Base-by-base conservation (phyloP, 768 basidiomycete species). In the Suillus subaureus region DNA sequence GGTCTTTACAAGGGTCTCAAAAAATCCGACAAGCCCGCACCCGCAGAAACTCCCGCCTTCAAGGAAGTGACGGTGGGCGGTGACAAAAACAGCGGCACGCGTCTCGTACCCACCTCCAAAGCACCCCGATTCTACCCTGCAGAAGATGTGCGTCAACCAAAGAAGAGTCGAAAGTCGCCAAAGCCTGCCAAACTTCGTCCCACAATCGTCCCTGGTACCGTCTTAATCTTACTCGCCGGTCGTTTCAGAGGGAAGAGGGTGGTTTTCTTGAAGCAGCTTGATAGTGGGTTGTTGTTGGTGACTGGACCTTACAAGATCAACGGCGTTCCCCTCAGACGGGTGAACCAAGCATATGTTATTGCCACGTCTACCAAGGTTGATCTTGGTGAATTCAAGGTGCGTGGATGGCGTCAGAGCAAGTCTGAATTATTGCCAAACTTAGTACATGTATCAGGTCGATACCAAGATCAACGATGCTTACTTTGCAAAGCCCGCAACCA, bases 321-420 rank as follows among this genome's bases (percentile, higher is more conserved):
- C 81, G 97, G 97, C 78, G 97, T 99, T 55, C 97, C 97, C 72
- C 86, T 99, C 78, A 88, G 96, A 79, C 89, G 97, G 79, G 96
- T 99, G 67, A 97, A 96, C 85, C 97, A 98, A 84, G 95, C 97
- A 63, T 99, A 99, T 78, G 95, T 96, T 68, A 99, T 99, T 75
- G 94, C 97, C 65, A 99, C 97, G 66, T 96, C 96, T 64, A 98
- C 97, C 71, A 94, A 90, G 82, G 80, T 99, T 71, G 92, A 97
- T 70, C 79, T 98, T 65, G 85, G 82, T 33, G 85, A 82, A 65
- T 82, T 93, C 78, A 86, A 87, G 83, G 95, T 94, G 73, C 69
- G 86, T 83, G 7, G 37, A 52, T 66, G 37, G 23, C 13, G 6
- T 60, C 26, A 42, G 18, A 60, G 12, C 26, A 42, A 21, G 18